Base-by-base conservation (phyloP, 108 stramenopile genomes). In the Nitzschia sp. region DNA sequence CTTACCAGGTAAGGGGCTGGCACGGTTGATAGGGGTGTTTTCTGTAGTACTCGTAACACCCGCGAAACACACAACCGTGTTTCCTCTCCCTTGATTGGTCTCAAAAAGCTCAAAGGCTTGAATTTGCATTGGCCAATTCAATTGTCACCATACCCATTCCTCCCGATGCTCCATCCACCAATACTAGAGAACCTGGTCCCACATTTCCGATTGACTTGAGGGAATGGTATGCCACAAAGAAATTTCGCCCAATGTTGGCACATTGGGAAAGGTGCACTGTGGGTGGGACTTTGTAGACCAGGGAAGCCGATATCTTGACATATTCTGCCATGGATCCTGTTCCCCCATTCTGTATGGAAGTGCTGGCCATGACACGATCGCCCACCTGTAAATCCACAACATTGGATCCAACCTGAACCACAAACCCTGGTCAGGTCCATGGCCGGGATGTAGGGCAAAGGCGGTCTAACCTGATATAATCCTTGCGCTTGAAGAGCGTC, bases 81-180 rank as follows among this genome's bases (percentile, higher is more conserved):
- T 74, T 6, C 84, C 87, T 61, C 81, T 66, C 6, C 83, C 87
- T 20, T 64, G 41, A 62, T 88, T 84, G 20, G 21, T 40, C 53
- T 88, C 87, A 70, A 86, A 88, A 58, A 88, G 59, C 39, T 85
- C 84, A 77, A 88, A 88, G 0, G 87, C 87, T 41, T 80, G 71
- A 6, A 53, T 60, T 82, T 0, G 87, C 87, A 57, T 79, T 84
- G 38, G 84, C 84, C 22, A 88, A 50, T 63, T 88, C 87, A 48
- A 88, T 77, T n/a, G 87, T 76, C 6, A 84, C 87, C 87, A 88
- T 88, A 15, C 87, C 87, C 11, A 88, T 84, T 14, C 87, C 87
- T n/a, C 87, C 87, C 39, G 82, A 83, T 11, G 87, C 84, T 25
- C 87, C 87, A 52, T 83, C 83, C 5, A 88, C 84, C 20, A 88